These are phyloP conservation scores for Leccinum incarnatum DNA, from an alignment of 768 basidiomycete species.

Conservation along the genomic window DNA sequence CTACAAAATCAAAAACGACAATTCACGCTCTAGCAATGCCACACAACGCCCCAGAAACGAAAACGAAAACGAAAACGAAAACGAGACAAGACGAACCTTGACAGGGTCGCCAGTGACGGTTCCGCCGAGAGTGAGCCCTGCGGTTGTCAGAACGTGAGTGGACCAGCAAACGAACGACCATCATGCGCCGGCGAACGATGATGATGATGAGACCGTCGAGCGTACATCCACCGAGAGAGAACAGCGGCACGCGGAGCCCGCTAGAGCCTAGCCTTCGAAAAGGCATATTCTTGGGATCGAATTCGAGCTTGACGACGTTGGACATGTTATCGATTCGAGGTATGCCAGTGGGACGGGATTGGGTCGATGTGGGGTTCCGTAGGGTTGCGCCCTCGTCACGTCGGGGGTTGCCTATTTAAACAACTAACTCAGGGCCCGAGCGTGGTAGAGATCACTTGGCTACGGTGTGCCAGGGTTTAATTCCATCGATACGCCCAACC, in stretches of 20 bases:
- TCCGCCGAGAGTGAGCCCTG: conserved; percentile 47
- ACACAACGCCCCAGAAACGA: not conserved
- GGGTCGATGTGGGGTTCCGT: not conserved
- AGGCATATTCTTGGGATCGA: conserved; percentile 38
- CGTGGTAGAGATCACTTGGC: not conserved
- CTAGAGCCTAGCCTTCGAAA: conserved; percentile 44
- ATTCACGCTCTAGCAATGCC: not conserved
- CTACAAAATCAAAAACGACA: conserved; percentile 16
- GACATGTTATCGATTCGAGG: conserved; percentile 20
- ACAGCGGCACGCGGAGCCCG: conserved; percentile 49
- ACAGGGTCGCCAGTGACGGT: conserved; percentile 51
- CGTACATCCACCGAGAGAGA: conserved; percentile 52
- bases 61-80: not conserved
- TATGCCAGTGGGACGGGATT: not conserved
- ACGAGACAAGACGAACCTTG: conserved; percentile 29
- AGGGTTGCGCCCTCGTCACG: not conserved
- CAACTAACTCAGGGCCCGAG: not conserved
- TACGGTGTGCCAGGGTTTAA: not conserved
- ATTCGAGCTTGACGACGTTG: conserved; percentile 26
- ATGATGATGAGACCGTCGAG: not conserved
- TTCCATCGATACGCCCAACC: not conserved
- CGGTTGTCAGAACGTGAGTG: not conserved
- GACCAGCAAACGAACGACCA: not conserved
- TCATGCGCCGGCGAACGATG: not conserved
- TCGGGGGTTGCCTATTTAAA: not conserved